Evolutionary conservation across 441 rosid genomes (phyloP), one percentile per base, ranked within the genome.

Genomic region (Populus hybrid): DNA sequence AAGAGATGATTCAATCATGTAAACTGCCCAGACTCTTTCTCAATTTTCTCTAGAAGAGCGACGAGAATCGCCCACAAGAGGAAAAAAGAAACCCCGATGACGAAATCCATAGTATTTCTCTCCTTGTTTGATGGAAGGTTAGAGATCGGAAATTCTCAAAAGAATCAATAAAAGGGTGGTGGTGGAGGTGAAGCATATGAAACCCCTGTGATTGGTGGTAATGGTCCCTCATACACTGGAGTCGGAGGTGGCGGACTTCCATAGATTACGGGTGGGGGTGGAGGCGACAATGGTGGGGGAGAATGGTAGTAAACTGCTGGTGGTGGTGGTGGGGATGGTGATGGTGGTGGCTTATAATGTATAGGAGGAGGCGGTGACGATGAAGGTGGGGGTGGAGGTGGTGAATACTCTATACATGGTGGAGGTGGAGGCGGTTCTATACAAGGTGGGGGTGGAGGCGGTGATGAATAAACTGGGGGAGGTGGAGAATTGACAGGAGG

Each of bases 131-230:
- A 78, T 61, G 78, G 73, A 80, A 85, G 91, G 88, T 82, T 89
- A 84, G 89, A 87, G 86, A 88, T 82, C 83, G 84, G 69, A 83
- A 84, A 66, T 84, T 89, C 87, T 83, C 89, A 85, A 90, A 91
- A 90, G 90, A 93, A 93, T 95, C 90, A 95, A 87, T 95, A 95
- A 87, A 86, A 92, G 77, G 97, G 97, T 59, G 99, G 99, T 18
- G 98, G 99, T 31, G 99, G 99, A 69, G 98, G 97, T 18, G 98
- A 94, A 40, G 97, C 97, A 66, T 94, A 94, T 40, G 98, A 85
- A n/a, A 94, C 84, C 79, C 97, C 98, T 12, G 76, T 68, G 21
- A 94, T 83, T 33, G 98, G 97, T 23, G 98, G 98, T 85, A 94
- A 84, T 77, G 98, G 95, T 36, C 97, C 98, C 79, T 89, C 91